Evolutionary conservation across 805 yeast species (phyloP), one percentile per base, ranked within the genome.

Genomic region (Starmerella etchellsii): DNA sequence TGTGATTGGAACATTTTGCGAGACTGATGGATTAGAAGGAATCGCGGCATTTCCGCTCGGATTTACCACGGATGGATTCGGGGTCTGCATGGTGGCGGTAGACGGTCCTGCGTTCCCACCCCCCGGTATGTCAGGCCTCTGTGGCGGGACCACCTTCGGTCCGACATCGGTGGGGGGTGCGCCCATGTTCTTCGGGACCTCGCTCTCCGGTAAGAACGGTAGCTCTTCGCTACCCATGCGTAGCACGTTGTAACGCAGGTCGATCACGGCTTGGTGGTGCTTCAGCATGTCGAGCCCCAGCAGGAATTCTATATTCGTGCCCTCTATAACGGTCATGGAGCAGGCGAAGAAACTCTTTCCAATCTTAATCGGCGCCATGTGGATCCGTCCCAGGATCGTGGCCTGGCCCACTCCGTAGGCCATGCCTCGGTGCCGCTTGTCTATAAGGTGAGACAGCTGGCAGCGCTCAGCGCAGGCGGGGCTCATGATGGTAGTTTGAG

Each of bases 361-460:
- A 33, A 91, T 75, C 49, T 76, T 77, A 31, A 91, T 69, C 16
- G 94, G 94, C 0, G 84, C 94, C 48, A 83, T 76, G 57, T 91
- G 97, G 31, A 91, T 79, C 46, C 81, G 69, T 2, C 98, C 99
- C 25, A 76, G 56, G 36, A 85, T 82, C 44, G 72, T 68, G 19
- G 80, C 75, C 1, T 76, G 69, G 1, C 98, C 99, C 13, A 91
- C 96, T 34, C 98, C 99, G 40, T 74, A 66, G 1, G 95, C 96
- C 54, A 75, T 75, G 19, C 95, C 95, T 33, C 66, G 66, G 57
- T 77, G 84, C 45, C 95, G 67, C 45, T 63, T 74, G 57, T 91
- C 99, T 5, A 91, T 74, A 41, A 85, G 63, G 49, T 79, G 74
- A 21, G 74, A 62, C 21, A 91, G 62, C 2, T 81, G 81, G 44